Percentiles rank a stretch among this genome's conserved stretches.
These are phyloP conservation scores for Saposhnikovia divaricata DNA, from an alignment of 129 eudicot species.

Conservation along the genomic window DNA sequence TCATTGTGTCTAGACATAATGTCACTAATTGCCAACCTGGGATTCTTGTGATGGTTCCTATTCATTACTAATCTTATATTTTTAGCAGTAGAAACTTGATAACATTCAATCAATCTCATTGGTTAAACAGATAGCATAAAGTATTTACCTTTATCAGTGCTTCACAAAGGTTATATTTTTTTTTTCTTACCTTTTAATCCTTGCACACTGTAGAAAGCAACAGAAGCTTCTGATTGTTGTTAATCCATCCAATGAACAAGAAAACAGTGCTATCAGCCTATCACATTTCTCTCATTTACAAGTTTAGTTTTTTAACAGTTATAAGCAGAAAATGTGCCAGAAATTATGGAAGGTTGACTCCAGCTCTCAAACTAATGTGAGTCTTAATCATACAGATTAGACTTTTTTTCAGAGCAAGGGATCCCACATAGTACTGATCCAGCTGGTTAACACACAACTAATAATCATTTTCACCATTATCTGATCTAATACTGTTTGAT, in stretches of 20 bases:
- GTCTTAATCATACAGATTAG: conserved; percentile 33
- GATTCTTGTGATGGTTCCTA: conserved; percentile 24
- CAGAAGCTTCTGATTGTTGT: conserved; percentile 35
- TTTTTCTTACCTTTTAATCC: neutral
- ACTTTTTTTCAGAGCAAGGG: conserved; percentile 19
- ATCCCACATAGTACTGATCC: conserved; percentile 25
- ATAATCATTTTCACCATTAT: conserved; percentile 14
- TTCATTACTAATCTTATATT: neutral
- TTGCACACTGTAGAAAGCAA: conserved; percentile 12
- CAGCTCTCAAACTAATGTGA: conserved; percentile 21
- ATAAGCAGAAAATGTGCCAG: conserved; percentile 23
- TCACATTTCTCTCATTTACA: neutral
- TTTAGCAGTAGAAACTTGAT: conserved; percentile 5
- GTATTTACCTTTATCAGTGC: conserved; percentile 1
- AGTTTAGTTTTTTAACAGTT: conserved; percentile 1
- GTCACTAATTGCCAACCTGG: conserved; percentile 42
- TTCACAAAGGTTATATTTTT: neutral
- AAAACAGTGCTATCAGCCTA: neutral
- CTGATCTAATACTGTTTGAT: conserved; percentile 11
- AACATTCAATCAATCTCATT: neutral
- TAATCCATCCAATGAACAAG: conserved; percentile 22
- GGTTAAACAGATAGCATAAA: conserved; percentile 1
- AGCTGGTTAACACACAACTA: conserved; percentile 48
- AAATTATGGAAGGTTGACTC: conserved; percentile 28
- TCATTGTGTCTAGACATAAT: conserved; percentile 41